phyloP scores from a whole-genome alignment of 1,139 yeast species.

The Nakaseomyces glabratus region DNA sequence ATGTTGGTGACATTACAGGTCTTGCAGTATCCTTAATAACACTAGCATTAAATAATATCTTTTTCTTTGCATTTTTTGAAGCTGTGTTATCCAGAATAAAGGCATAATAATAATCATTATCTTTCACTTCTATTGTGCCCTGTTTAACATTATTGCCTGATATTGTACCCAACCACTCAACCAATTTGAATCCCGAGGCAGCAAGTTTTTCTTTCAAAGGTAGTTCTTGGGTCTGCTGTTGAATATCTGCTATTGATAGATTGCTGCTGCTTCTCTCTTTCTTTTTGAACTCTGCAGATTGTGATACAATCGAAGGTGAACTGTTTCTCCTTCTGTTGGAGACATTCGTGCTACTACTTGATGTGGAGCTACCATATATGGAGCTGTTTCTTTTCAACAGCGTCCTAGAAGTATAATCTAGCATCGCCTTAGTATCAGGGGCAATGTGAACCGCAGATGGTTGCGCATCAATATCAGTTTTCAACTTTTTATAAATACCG shows the following conservation, averaged over 20 bases:
- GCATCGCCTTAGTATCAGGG: constrained; percentile 21
- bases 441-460: constrained; percentile 22
- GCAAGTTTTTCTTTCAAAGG: constrained; percentile 35
- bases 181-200: constrained; percentile 34
- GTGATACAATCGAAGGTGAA: too few species aligned
- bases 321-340: constrained; percentile 1
- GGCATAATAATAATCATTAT: constrained; percentile 56
- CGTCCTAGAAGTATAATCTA: constrained; percentile 21
- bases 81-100: constrained; percentile 89
- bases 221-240: constrained; percentile 25
- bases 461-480: constrained; percentile 15
- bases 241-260: constrained; percentile 27
- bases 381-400: constrained; percentile 17
- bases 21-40: constrained; percentile 21
- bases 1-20: constrained; percentile 18
- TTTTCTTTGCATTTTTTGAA: constrained; percentile 76
- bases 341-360: neutral
- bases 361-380: constrained; percentile 7
- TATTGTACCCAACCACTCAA: constrained; percentile 41
- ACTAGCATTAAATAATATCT: constrained; percentile 52
- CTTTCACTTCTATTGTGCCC: constrained; percentile 49
- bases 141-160: constrained; percentile 50
- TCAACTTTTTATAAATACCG: constrained; percentile 33
- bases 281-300: constrained; percentile 1
- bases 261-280: constrained; percentile 11